Base-by-base conservation (phyloP, 306 rosid species). In the Crotalaria pallida region DNA sequence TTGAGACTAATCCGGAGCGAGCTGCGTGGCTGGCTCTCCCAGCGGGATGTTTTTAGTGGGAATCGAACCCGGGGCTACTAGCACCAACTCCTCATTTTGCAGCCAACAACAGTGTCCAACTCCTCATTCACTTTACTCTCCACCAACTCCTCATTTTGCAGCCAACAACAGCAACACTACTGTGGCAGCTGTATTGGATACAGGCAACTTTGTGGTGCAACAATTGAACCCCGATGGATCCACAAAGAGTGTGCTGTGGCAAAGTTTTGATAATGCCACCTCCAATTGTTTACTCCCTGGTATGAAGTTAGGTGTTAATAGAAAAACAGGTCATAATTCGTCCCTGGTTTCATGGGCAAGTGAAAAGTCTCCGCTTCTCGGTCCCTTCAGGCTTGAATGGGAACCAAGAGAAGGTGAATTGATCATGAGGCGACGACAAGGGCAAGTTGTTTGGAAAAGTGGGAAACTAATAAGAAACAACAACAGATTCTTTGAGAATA, bases 261-360 rank as follows among this genome's bases (percentile, higher is more conserved):
- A 71, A 22, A 80, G 84, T 58, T 80, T 75, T 40, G 77, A 80
- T 64, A 2, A 9, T 16, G 74, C 85, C 7, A 0, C n/a, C n/a
- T n/a, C 9, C 0, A 31, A 52, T 2, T n/a, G 6, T 10, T 65
- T 82, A 15, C 0, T 65, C 0, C 75, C 75, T 1, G 77, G 63
- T 12, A 82, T 57, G 82, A 82, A 64, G 50, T 3, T 82, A 50
- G 86, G 82, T 22, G 44, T 73, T 33, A 29, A 69, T 10, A 66
- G 1, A 51, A 69, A 48, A 50, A 34, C 45, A 0, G 67, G 70
- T 29, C 60, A 2, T 10, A 27, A 40, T 0, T 62, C 59, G 81
- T 40, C 69, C 5, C 5, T 81, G 19, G 58, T 56, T 29, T 67
- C 79, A 38, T 26, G 45, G 16, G 3, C 55, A 1, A 19, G 23